These are phyloP conservation scores for Aspergillus taichungensis DNA, from an alignment of 495 filamentous ascomycete species.

Conservation along the genomic window DNA sequence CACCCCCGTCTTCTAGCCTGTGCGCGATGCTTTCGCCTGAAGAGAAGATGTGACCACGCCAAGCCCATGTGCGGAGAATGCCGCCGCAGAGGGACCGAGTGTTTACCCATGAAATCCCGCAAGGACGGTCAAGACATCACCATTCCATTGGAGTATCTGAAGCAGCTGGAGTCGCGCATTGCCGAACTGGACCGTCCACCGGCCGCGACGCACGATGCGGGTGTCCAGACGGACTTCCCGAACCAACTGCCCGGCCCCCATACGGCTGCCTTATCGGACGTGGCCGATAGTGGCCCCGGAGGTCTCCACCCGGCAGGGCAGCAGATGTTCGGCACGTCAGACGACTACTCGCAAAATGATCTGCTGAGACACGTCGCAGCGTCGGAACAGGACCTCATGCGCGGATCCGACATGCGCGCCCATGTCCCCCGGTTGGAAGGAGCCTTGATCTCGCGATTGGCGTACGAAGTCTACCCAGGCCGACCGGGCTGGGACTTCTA, in stretches of 20 bases:
- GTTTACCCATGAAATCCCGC: conserved; percentile 21
- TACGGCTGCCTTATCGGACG: too few relatives aligned
- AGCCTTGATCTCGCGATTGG: background rate
- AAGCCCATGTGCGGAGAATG: conserved; percentile 28
- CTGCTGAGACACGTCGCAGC: background rate
- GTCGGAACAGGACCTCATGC: background rate
- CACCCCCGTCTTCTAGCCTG: conserved; percentile 13
- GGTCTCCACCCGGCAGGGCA: background rate
- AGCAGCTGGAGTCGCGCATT: conserved; percentile 17
- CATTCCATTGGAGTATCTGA: conserved; percentile 23
- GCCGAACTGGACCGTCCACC: conserved; percentile 15
- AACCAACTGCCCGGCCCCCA: too few relatives aligned
- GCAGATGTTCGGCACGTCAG: background rate
- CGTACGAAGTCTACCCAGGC: background rate
- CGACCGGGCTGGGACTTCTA: conserved; percentile 1
- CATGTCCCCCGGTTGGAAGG: background rate
- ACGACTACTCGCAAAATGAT: background rate
- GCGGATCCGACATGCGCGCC: background rate
- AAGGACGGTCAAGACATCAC: conserved; percentile 23
- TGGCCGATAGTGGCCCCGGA: too few relatives aligned
- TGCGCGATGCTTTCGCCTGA: conserved; percentile 25
- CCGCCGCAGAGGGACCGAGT: conserved; percentile 23
- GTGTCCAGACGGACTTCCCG: conserved; percentile 19
- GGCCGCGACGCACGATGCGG: conserved; percentile 12
- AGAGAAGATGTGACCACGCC: conserved; percentile 27